Evolutionary conservation across 2,329 filamentous ascomycete species (phyloP).

Genomic region (Penicillium paneum): DNA sequence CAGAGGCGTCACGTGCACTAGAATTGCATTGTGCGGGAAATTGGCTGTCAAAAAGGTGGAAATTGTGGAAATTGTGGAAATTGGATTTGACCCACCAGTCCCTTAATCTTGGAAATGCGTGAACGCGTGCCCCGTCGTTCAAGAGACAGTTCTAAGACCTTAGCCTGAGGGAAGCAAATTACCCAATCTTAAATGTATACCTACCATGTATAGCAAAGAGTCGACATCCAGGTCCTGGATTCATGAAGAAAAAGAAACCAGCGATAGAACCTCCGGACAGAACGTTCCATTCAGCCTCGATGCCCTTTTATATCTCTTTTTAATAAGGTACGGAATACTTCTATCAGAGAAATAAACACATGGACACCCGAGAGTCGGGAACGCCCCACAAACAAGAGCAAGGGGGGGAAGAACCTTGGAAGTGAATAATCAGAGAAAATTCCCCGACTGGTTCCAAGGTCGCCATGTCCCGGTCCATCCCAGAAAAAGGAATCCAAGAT

Average conservation of each 20-base stretch:
- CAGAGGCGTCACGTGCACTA: neutral
- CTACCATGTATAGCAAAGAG: neutral
- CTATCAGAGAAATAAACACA: neutral
- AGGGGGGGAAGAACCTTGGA: conserved; percentile 10
- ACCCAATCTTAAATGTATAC: neutral
- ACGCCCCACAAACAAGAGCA: conserved; percentile 18
- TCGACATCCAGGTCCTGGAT: neutral
- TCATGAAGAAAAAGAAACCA: neutral
- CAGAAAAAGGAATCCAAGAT: neutral
- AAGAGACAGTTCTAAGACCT: neutral
- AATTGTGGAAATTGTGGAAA: neutral
- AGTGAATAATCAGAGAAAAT: conserved; percentile 19
- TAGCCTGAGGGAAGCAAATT: neutral
- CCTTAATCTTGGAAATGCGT: conserved; percentile 21
- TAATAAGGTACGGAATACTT: no score
- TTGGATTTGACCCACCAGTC: conserved; percentile 14
- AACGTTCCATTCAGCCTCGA: neutral
- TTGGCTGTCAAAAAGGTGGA: neutral
- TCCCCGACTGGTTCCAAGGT: conserved; percentile 24
- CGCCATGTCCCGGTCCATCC: neutral
- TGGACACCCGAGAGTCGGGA: conserved; percentile 11
- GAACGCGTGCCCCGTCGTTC: conserved; percentile 15
- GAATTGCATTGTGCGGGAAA: neutral
- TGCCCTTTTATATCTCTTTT: no score
- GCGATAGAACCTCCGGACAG: no score